Percentiles rank a stretch among this genome's conserved stretches.
Evolutionary conservation across 345 rosid genomes (phyloP).

Genomic region (Dipteronia dyeriana): DNA sequence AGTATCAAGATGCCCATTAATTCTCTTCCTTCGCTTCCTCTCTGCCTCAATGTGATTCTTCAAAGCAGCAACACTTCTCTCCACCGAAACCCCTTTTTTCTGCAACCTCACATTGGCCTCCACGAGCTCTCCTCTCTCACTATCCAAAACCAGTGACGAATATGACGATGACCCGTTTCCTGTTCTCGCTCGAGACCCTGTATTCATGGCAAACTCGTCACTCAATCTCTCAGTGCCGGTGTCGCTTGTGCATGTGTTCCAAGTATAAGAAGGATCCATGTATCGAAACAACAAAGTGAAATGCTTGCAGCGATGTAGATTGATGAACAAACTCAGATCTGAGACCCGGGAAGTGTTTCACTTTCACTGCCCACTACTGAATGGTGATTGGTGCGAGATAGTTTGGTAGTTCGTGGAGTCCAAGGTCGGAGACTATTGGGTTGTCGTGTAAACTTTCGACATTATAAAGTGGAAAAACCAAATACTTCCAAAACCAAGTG

Average conservation of each 20-base stretch:
- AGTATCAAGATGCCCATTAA: slow-evolving; percentile 52
- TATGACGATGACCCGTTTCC: slow-evolving; percentile 20
- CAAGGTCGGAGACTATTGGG: background rate
- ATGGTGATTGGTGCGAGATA: background rate
- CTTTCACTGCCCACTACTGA: background rate
- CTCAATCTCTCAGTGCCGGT: slow-evolving; percentile 9
- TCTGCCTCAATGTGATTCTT: slow-evolving; percentile 64
- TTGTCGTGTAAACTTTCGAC: background rate
- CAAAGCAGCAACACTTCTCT: slow-evolving; percentile 44
- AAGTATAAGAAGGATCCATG: slow-evolving; percentile 11
- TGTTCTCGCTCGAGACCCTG: background rate
- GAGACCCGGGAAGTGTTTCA: background rate
- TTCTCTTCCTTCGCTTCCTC: slow-evolving; percentile 53
- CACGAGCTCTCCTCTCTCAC: slow-evolving; percentile 48
- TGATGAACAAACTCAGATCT: background rate
- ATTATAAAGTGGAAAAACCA: background rate
- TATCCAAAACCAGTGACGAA: slow-evolving; percentile 44
- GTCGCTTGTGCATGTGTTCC: background rate
- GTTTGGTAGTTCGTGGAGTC: background rate
- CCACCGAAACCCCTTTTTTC: slow-evolving; percentile 31
- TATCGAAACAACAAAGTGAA: background rate
- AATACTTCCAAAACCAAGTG: background rate
- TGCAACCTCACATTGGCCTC: slow-evolving; percentile 31
- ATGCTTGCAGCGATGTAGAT: background rate
- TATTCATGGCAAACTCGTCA: slow-evolving; percentile 7